A percentile compares a stretch with the other conserved stretches of the same genome.
Evolutionary conservation across 2,329 filamentous ascomycete genomes (phyloP).

Genomic region (Scolecobasidium constrictum): DNA sequence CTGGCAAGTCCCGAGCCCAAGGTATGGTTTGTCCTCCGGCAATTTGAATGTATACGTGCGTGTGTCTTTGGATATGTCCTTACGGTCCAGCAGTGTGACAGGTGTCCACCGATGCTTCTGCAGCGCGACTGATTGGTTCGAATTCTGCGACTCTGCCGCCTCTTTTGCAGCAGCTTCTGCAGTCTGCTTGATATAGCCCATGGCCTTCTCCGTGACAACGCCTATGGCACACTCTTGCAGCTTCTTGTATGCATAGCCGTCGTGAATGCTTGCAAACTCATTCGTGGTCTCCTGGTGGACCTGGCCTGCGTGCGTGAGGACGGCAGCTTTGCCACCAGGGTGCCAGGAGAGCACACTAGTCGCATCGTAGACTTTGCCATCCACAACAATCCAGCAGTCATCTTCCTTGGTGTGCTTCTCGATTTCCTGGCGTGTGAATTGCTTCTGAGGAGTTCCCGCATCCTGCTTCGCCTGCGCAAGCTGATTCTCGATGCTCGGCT

Average conservation of each 20-base stretch:
- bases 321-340: slow-evolving; percentile 37
- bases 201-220: slow-evolving; percentile 37
- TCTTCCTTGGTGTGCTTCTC: slow-evolving; percentile 38
- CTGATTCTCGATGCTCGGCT: slow-evolving; percentile 33
- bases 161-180: slow-evolving; percentile 31
- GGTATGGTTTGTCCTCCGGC: slow-evolving; percentile 26
- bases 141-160: slow-evolving; percentile 18
- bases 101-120: slow-evolving; percentile 37
- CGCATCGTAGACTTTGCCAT: slow-evolving; percentile 41
- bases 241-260: slow-evolving; percentile 40
- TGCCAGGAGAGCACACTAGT: slow-evolving; percentile 39
- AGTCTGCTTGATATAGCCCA: slow-evolving; percentile 34
- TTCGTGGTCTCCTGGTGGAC: slow-evolving; percentile 39
- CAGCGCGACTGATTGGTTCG: slow-evolving; percentile 23
- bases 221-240: slow-evolving; percentile 41
- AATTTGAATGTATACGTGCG: slow-evolving; percentile 36
- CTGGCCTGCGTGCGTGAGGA: slow-evolving; percentile 39
- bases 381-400: slow-evolving; percentile 44
- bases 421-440: slow-evolving; percentile 43
- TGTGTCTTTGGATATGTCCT: slow-evolving; percentile 33
- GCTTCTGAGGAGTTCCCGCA: slow-evolving; percentile 34
- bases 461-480: slow-evolving; percentile 35
- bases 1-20: slow-evolving; percentile 41
- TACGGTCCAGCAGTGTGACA: slow-evolving; percentile 28
- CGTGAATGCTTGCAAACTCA: slow-evolving; percentile 40